A percentile compares a stretch with the other conserved stretches of the same genome.
Evolutionary conservation across 352 stramenopile species (phyloP).

Genomic region (Globisporangium ultimum): DNA sequence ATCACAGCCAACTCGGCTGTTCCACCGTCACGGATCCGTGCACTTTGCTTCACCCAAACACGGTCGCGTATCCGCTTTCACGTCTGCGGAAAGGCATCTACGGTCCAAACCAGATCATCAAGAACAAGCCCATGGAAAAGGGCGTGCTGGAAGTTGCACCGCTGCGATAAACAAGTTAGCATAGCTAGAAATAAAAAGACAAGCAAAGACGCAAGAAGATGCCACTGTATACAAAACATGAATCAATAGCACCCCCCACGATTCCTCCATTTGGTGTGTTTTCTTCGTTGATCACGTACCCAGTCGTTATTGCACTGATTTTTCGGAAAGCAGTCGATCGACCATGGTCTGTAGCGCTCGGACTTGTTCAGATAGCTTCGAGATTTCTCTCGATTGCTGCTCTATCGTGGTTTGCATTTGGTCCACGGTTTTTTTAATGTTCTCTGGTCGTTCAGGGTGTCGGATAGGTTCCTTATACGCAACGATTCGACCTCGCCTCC

Average conservation of each 20-base stretch:
- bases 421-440: conserved; percentile 2
- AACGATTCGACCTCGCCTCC: background rate
- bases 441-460: background rate
- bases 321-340: conserved; percentile 15
- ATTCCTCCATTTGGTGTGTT: background rate
- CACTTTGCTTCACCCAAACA: conserved; percentile 57
- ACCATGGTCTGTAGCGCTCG: conserved; percentile 22
- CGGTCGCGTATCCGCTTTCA: conserved; percentile 65
- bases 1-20: conserved; percentile 69
- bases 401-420: conserved; percentile 19
- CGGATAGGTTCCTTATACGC: background rate
- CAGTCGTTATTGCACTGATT: background rate
- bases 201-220: background rate
- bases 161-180: conserved; percentile 11
- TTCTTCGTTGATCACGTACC: background rate
- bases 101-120: conserved; percentile 62
- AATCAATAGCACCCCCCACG: background rate
- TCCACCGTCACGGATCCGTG: conserved; percentile 70
- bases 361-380: conserved; percentile 22
- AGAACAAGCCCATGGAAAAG: conserved; percentile 77
- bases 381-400: conserved; percentile 26
- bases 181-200: background rate
- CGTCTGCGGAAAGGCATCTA: conserved; percentile 66
- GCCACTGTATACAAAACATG: background rate
- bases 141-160: conserved; percentile 57